Evolutionary conservation across 257 asterid species (phyloP).

Genomic region (Leonotis leonurus): DNA sequence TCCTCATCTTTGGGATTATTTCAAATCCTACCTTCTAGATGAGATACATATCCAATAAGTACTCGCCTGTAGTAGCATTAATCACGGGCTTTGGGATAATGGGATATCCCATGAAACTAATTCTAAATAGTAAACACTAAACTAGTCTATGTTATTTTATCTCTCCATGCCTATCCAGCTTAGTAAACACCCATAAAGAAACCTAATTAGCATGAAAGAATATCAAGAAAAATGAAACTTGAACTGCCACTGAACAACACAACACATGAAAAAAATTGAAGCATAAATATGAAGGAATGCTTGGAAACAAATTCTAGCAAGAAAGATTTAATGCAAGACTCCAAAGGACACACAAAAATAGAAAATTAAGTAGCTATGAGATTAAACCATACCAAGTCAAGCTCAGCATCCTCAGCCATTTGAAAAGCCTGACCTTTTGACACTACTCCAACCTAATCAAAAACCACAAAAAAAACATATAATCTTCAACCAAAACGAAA

Average conservation of each 20-base stretch:
- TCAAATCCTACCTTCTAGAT: too few species aligned
- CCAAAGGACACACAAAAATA: not conserved
- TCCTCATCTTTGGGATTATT: too few species aligned
- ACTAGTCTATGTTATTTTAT: too few species aligned
- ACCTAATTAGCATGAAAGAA: not conserved
- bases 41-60: too few species aligned
- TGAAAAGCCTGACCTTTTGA: slow-evolving; percentile 68
- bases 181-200: too few species aligned
- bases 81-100: too few species aligned
- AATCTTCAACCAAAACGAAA: slow-evolving; percentile 9
- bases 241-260: not conserved
- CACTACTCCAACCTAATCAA: slow-evolving; percentile 74
- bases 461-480: slow-evolving; percentile 5
- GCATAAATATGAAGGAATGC: not conserved
- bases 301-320: not conserved
- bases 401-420: slow-evolving; percentile 90
- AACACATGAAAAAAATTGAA: not conserved
- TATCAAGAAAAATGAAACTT: not conserved
- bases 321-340: not conserved
- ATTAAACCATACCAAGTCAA: slow-evolving; percentile 85
- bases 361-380: not conserved
- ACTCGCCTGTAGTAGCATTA: too few species aligned
- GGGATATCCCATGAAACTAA: too few species aligned
- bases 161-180: too few species aligned
- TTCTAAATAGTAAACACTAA: too few species aligned